Percentiles rank a stretch among this genome's conserved stretches.
Evolutionary conservation across 1,139 yeast genomes (phyloP).

Genomic region (Hansenula sp.): DNA sequence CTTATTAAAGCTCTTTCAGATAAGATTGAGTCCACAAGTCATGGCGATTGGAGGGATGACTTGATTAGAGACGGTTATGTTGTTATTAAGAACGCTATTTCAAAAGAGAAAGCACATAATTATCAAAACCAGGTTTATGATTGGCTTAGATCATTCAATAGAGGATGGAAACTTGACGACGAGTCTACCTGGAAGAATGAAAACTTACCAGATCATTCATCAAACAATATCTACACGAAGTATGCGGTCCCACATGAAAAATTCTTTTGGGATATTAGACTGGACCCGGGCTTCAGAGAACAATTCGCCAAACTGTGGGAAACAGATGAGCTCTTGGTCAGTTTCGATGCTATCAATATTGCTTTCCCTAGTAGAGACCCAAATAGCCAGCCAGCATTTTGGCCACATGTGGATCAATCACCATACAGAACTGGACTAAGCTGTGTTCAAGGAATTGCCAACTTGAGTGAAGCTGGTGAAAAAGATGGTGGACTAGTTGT

Average conservation of each 20-base stretch:
- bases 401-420: slow-evolving; percentile 28
- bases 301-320: slow-evolving; percentile 24
- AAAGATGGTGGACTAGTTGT: slow-evolving; percentile 19
- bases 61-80: slow-evolving; percentile 22
- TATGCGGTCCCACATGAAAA: slow-evolving; percentile 23
- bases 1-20: slow-evolving; percentile 6
- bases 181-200: slow-evolving; percentile 23
- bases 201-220: slow-evolving; percentile 21
- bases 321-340: slow-evolving; percentile 22
- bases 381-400: slow-evolving; percentile 9
- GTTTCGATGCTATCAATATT: slow-evolving; percentile 25
- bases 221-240: slow-evolving; percentile 12
- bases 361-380: slow-evolving; percentile 23
- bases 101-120: slow-evolving; percentile 16
- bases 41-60: slow-evolving; percentile 23
- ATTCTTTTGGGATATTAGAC: slow-evolving; percentile 26
- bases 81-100: slow-evolving; percentile 22
- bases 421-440: slow-evolving; percentile 15
- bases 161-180: slow-evolving; percentile 19
- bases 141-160: slow-evolving; percentile 16
- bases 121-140: slow-evolving; percentile 16
- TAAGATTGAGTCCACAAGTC: slow-evolving; percentile 3
- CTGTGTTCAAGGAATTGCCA: slow-evolving; percentile 19
- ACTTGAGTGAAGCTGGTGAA: slow-evolving; percentile 12
- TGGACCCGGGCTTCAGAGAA: slow-evolving; percentile 20